Percentiles rank a stretch among this genome's conserved stretches.
These are phyloP conservation scores for Beauveria sp. DNA, from an alignment of 2,329 filamentous ascomycete species.

Conservation along the genomic window DNA sequence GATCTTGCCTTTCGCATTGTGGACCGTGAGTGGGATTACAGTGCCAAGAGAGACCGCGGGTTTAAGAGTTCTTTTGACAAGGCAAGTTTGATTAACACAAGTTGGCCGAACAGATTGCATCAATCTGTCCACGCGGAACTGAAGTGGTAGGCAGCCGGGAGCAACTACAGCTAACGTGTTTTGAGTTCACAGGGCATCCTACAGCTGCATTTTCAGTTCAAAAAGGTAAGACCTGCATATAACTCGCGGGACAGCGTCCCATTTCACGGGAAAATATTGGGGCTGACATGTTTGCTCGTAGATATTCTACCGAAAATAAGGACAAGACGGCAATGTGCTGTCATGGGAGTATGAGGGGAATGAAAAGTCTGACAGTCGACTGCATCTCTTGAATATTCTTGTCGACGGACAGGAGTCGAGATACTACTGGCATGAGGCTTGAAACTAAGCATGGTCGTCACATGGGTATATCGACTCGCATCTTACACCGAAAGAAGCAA, in stretches of 20 bases:
- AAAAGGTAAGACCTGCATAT: constrained; percentile 59
- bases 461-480: background rate
- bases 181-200: constrained; percentile 64
- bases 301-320: constrained; percentile 51
- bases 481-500: background rate
- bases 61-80: constrained; percentile 98
- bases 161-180: background rate
- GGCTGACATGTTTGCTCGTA: constrained; percentile 21
- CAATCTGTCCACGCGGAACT: background rate
- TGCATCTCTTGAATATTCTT: background rate
- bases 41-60: constrained; percentile 85
- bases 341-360: too few relatives aligned
- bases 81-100: constrained; percentile 44
- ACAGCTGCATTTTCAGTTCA: constrained; percentile 97
- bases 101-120: background rate
- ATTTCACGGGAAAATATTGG: constrained; percentile 9
- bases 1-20: constrained; percentile 96
- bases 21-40: constrained; percentile 98
- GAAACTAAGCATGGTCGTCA: background rate
- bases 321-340: background rate
- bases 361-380: too few relatives aligned
- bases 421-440: background rate
- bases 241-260: background rate
- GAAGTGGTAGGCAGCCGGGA: background rate
- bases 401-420: background rate